Percentiles rank a stretch among this genome's conserved stretches.
phyloP scores from a whole-genome alignment of 164 flowering plant genomes.

The Chimonanthus salicifolius region DNA sequence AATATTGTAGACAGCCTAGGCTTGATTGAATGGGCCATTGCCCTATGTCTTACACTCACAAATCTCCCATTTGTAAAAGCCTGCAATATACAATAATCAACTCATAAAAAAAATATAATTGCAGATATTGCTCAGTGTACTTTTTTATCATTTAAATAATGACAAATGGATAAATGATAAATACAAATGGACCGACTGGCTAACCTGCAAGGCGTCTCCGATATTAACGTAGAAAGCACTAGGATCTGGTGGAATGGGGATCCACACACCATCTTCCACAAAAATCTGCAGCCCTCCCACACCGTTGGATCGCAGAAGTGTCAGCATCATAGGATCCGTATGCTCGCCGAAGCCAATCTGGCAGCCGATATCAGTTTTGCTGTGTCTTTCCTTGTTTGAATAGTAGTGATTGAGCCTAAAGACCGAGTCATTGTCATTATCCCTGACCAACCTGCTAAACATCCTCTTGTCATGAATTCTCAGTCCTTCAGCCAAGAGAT shows the following conservation, averaged over 20 bases:
- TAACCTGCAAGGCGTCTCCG: constrained; percentile 1
- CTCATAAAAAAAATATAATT: not conserved
- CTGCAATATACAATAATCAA: constrained; percentile 19
- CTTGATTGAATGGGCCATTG: constrained; percentile 36
- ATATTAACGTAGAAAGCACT: not conserved
- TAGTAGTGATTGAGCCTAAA: constrained; percentile 78
- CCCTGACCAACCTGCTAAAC: constrained; percentile 51
- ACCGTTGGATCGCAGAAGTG: not conserved
- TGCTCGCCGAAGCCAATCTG: constrained; percentile 1
- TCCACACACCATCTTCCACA: not conserved
- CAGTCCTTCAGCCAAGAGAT: constrained; percentile 51
- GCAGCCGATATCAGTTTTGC: not conserved
- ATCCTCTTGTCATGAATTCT: constrained; percentile 33
- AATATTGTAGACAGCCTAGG: constrained; percentile 61
- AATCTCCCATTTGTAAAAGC: constrained; percentile 75
- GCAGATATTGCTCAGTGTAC: no score
- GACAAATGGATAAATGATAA: no score
- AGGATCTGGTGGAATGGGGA: not conserved
- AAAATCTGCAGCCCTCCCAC: not conserved
- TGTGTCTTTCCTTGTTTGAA: not conserved
- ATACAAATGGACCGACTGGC: not conserved
- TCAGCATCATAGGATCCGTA: not conserved
- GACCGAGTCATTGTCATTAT: constrained; percentile 58
- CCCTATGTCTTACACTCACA: constrained; percentile 71
- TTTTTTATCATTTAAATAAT: no score